These are phyloP conservation scores for Anacardium occidentale DNA, from an alignment of 345 rosid genomes.

Conservation along the genomic window DNA sequence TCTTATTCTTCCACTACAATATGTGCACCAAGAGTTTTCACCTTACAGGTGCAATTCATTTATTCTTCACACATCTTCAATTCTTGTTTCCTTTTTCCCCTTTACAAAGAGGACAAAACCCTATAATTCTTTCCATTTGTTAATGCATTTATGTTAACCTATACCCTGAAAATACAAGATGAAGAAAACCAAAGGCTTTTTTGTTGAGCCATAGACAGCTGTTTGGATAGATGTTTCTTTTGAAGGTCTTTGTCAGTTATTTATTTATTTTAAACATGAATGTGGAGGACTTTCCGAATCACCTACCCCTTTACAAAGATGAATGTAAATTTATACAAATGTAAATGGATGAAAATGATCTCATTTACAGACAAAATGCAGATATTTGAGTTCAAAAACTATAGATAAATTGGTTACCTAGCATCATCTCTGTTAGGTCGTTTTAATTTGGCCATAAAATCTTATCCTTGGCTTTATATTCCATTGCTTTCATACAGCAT, in stretches of 20 bases:
- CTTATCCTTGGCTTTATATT: slow-evolving; percentile 12
- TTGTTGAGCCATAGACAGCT: not conserved
- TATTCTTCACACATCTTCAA: not conserved
- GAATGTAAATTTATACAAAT: no score
- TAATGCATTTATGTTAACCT: no score
- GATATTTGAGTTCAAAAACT: not conserved
- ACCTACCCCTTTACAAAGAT: no score
- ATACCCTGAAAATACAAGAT: no score
- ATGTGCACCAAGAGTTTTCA: not conserved
- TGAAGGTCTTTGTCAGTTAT: not conserved
- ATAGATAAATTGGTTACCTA: not conserved
- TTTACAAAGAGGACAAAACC: not conserved
- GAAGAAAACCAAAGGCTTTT: no score
- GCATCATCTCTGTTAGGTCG: not conserved
- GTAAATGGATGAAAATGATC: not conserved
- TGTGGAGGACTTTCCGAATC: no score
- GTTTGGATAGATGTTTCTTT: not conserved
- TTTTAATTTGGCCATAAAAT: not conserved
- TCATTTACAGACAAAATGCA: not conserved
- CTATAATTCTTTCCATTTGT: no score
- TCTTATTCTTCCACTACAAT: not conserved
- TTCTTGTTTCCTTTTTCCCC: not conserved
- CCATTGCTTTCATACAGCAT: slow-evolving; percentile 13
- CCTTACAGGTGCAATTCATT: not conserved
- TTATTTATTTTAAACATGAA: no score